phyloP scores from a whole-genome alignment of 306 rosid species.

The Sicyos edulis region DNA sequence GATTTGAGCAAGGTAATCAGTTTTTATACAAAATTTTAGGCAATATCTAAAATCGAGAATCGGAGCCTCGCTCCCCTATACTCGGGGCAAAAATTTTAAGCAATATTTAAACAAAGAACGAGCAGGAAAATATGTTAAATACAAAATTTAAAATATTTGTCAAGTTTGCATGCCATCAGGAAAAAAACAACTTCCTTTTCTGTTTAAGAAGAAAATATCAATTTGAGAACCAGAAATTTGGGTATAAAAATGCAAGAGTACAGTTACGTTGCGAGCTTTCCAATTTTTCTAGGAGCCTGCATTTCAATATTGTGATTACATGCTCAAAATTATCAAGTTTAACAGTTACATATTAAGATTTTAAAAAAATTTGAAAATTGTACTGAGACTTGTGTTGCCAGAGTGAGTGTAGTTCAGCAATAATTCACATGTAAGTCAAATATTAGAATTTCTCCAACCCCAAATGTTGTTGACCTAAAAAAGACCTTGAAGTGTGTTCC shows the following conservation, averaged over 20 bases:
- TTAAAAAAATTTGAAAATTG: background rate
- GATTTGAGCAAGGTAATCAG: background rate
- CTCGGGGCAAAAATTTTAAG: background rate
- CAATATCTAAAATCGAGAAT: slow-evolving; percentile 8
- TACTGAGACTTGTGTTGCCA: background rate
- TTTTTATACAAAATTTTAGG: background rate
- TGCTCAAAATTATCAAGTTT: background rate
- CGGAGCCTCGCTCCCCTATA: too few species aligned
- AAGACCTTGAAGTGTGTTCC: background rate
- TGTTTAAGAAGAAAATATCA: background rate
- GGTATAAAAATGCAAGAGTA: background rate
- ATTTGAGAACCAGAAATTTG: background rate
- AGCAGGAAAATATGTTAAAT: background rate
- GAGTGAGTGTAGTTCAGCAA: too few species aligned
- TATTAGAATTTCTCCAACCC: too few species aligned
- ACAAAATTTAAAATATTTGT: background rate
- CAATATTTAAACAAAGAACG: slow-evolving; percentile 3
- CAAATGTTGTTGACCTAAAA: too few species aligned
- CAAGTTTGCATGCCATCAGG: background rate
- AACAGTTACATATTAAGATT: background rate
- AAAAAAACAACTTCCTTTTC: background rate
- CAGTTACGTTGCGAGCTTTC: background rate
- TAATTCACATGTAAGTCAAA: too few species aligned
- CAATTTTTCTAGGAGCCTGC: background rate
- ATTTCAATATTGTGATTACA: background rate